Evolutionary conservation across 441 rosid species (phyloP).

Genomic region (Aleurites moluccanus): DNA sequence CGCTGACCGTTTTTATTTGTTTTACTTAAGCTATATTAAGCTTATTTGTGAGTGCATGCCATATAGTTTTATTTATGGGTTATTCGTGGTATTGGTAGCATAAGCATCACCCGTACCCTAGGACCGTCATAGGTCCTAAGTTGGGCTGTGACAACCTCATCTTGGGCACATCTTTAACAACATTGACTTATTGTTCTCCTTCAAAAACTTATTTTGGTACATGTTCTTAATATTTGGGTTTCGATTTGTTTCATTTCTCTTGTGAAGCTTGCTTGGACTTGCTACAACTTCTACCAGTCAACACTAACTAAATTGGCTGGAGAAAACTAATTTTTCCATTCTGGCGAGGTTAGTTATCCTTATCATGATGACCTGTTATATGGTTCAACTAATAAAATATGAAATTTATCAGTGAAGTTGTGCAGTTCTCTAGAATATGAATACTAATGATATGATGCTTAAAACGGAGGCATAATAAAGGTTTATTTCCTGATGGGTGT

Average conservation of each 20-base stretch:
- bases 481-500: background rate
- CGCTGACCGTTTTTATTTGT: too few species aligned
- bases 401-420: background rate
- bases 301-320: slow-evolving; percentile 96
- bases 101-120: too few species aligned
- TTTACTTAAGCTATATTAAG: too few species aligned
- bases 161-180: background rate
- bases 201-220: background rate
- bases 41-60: too few species aligned
- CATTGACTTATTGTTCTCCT: background rate
- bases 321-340: slow-evolving; percentile 83
- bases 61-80: too few species aligned
- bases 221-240: background rate
- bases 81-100: too few species aligned
- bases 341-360: slow-evolving; percentile 58
- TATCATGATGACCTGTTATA: background rate
- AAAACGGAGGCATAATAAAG: background rate
- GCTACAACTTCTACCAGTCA: slow-evolving; percentile 89
- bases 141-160: too few species aligned
- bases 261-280: slow-evolving; percentile 94
- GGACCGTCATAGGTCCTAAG: too few species aligned
- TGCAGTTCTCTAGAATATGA: background rate
- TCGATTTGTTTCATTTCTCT: slow-evolving; percentile 12
- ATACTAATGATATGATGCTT: background rate
- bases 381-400: background rate